Evolutionary conservation across 2,329 filamentous ascomycete genomes (phyloP).

Genomic region (Talaromyces albobiverticillius): DNA sequence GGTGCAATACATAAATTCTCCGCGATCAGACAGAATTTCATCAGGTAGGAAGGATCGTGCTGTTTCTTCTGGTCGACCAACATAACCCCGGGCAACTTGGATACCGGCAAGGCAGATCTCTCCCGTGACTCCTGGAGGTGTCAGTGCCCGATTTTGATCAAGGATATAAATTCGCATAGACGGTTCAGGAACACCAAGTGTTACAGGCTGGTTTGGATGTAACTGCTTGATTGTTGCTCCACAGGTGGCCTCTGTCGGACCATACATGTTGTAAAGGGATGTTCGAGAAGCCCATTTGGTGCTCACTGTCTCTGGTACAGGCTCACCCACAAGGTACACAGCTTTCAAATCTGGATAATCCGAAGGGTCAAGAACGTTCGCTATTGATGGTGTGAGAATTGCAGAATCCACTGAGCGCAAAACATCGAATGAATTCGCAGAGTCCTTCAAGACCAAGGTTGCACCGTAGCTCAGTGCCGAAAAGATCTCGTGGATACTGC

Average conservation of each 20-base stretch:
- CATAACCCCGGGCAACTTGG: conserved; percentile 43
- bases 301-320: conserved; percentile 30
- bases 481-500: conserved; percentile 41
- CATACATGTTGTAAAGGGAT: conserved; percentile 44
- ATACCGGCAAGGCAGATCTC: conserved; percentile 45
- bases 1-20: conserved; percentile 39
- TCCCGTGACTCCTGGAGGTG: conserved; percentile 36
- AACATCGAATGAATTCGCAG: conserved; percentile 27
- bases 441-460: conserved; percentile 16
- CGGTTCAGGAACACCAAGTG: conserved; percentile 35
- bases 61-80: conserved; percentile 30
- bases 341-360: conserved; percentile 30
- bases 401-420: conserved; percentile 28
- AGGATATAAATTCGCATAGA: conserved; percentile 43
- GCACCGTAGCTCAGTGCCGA: conserved; percentile 35
- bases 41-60: conserved; percentile 32
- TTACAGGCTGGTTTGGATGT: conserved; percentile 25
- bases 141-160: conserved; percentile 28
- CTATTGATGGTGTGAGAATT: conserved; percentile 41
- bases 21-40: conserved; percentile 17
- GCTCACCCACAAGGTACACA: conserved; percentile 37
- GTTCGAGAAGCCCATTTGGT: conserved; percentile 31
- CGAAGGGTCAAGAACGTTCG: conserved; percentile 27
- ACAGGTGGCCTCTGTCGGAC: conserved; percentile 41
- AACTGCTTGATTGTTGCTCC: conserved; percentile 36